phyloP scores from a whole-genome alignment of 306 rosid genomes.

The Lathyrus aphaca region DNA sequence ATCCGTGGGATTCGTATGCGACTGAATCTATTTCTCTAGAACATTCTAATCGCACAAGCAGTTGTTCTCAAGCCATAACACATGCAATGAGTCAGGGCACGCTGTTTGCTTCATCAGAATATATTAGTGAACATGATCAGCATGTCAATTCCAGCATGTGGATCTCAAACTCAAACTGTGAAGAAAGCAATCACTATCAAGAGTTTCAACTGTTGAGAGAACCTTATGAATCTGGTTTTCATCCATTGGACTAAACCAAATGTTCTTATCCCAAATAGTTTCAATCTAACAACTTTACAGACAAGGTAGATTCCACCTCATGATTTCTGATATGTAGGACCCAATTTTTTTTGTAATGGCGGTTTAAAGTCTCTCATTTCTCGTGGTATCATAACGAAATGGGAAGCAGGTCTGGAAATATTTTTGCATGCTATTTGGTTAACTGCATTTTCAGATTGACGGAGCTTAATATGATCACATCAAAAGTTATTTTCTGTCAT shows the following conservation, averaged over 20 bases:
- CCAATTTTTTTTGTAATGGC: background rate
- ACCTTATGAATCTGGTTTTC: conserved; percentile 50
- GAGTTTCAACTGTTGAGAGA: conserved; percentile 55
- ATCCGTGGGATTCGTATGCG: conserved; percentile 56
- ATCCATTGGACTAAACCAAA: conserved; percentile 43
- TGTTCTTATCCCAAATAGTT: background rate
- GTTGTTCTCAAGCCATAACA: conserved; percentile 39
- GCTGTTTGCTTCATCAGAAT: conserved; percentile 50
- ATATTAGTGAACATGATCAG: conserved; percentile 47
- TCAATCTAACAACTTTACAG: background rate
- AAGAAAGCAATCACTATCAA: conserved; percentile 45
- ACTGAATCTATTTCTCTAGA: conserved; percentile 46
- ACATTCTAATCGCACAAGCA: conserved; percentile 36
- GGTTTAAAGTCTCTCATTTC: background rate
- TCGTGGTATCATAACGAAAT: background rate
- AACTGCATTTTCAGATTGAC: background rate
- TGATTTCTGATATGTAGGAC: conserved; percentile 2
- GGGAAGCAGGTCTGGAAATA: background rate
- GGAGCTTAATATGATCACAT: no score
- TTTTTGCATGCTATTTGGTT: background rate
- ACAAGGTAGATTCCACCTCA: conserved; percentile 33
- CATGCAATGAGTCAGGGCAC: conserved; percentile 42
- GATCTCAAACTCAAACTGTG: conserved; percentile 40
- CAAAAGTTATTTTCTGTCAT: no score
- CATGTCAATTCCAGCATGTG: conserved; percentile 36